Evolutionary conservation across 805 yeast genomes (phyloP).

Genomic region (Yarrowia sp.): DNA sequence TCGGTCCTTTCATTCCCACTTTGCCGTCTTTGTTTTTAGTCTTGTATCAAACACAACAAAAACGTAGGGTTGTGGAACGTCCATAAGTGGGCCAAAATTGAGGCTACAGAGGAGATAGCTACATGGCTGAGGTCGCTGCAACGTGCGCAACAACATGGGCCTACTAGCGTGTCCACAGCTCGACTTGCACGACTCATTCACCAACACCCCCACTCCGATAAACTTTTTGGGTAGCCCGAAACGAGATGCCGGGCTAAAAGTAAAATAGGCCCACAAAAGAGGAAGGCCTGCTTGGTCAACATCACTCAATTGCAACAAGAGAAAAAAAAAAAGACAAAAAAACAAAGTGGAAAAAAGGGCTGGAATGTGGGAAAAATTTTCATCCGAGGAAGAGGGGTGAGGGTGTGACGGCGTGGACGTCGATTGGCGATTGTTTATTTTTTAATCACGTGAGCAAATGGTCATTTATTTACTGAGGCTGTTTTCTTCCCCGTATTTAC

Average conservation of each 20-base stretch:
- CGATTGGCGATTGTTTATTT: too few relatives aligned
- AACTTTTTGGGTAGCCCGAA: conserved; percentile 20
- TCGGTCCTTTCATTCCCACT: conserved; percentile 1
- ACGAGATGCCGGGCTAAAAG: conserved; percentile 33
- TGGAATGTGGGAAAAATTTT: conserved; percentile 8
- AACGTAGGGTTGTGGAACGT: neutral
- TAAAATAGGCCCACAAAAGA: conserved; percentile 33
- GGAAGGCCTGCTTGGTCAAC: neutral
- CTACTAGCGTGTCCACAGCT: too few relatives aligned
- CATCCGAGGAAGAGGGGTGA: neutral
- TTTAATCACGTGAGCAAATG: too few relatives aligned
- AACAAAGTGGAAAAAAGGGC: neutral
- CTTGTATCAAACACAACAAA: conserved; percentile 1
- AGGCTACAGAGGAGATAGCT: too few relatives aligned
- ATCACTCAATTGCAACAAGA: neutral
- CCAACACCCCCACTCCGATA: neutral
- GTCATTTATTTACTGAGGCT: too few relatives aligned
- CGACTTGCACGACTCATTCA: too few relatives aligned
- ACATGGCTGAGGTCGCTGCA: too few relatives aligned
- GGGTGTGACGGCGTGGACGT: too few relatives aligned
- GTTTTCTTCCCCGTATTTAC: too few relatives aligned
- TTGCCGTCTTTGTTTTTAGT: neutral
- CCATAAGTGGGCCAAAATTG: too few relatives aligned
- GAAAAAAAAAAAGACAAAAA: neutral
- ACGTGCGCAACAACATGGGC: too few relatives aligned